Evolutionary conservation across 768 basidiomycete species (phyloP).

Genomic region (Fomitopsis serialis): DNA sequence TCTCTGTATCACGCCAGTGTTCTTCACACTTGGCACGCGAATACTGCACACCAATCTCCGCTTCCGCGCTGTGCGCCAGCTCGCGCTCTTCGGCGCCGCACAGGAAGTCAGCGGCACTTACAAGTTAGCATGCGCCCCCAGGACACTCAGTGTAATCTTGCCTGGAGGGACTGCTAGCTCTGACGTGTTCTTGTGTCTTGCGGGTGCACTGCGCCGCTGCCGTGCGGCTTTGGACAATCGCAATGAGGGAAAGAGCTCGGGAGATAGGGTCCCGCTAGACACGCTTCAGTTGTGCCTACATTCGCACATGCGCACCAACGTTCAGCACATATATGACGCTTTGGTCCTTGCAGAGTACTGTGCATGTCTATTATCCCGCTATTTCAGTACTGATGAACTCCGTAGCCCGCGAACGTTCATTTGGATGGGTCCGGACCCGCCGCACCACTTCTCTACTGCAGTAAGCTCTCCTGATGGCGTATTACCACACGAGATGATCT

Average conservation of each 20-base stretch:
- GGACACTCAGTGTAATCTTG: constrained; percentile 23
- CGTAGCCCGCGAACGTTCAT: constrained; percentile 41
- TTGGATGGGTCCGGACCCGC: constrained; percentile 60
- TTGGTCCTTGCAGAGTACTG: constrained; percentile 33
- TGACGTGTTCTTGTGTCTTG: constrained; percentile 23
- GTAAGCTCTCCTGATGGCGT: constrained; percentile 29
- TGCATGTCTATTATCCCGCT: neutral
- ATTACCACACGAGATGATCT: neutral
- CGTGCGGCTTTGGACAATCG: neutral
- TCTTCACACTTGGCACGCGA: constrained; percentile 13
- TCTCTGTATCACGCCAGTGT: constrained; percentile 15
- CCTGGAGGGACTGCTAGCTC: constrained; percentile 25
- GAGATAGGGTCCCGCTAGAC: constrained; percentile 19
- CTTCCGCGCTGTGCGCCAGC: constrained; percentile 21
- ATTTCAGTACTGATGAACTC: neutral
- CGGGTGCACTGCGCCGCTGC: constrained; percentile 23
- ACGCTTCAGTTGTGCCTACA: constrained; percentile 32
- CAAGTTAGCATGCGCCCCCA: constrained; percentile 20
- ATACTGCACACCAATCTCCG: constrained; percentile 19
- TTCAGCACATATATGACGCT: constrained; percentile 27
- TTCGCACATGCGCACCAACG: constrained; percentile 27
- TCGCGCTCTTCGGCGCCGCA: constrained; percentile 17
- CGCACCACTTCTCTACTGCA: constrained; percentile 57
- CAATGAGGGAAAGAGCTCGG: neutral
- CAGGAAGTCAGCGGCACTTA: neutral